A percentile compares a stretch with the other conserved stretches of the same genome.
These are phyloP conservation scores for Kodamaea ohmeri DNA, from an alignment of 1,139 yeast species.

Conservation along the genomic window DNA sequence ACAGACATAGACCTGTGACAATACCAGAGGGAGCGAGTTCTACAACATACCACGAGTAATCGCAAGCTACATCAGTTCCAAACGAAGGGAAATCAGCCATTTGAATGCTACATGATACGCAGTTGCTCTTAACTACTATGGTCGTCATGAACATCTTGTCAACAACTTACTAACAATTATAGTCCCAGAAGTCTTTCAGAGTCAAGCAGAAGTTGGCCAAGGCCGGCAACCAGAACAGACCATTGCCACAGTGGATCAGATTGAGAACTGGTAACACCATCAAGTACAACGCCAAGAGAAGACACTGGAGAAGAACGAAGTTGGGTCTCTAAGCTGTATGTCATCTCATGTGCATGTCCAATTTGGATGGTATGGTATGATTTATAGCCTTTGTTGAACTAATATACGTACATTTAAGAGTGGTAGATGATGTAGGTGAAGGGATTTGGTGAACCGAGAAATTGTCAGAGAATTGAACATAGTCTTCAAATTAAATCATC, in stretches of 20 bases:
- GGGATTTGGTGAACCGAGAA: background rate
- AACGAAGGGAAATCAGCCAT: too few species aligned
- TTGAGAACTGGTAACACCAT: slow-evolving; percentile 97
- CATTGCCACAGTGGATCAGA: slow-evolving; percentile 99
- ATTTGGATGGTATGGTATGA: slow-evolving; percentile 8
- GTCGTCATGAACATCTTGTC: too few species aligned
- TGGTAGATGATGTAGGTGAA: slow-evolving; percentile 1
- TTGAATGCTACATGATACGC: too few species aligned
- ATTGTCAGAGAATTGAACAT: too few species aligned
- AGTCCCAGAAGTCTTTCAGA: slow-evolving; percentile 97
- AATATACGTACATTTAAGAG: slow-evolving; percentile 9
- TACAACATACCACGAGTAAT: too few species aligned
- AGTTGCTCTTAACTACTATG: too few species aligned
- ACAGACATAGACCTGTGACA: background rate
- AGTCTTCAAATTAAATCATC: too few species aligned
- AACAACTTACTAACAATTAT: slow-evolving; percentile 29
- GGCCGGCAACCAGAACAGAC: slow-evolving; percentile 99
- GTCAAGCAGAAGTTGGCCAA: slow-evolving; percentile 99
- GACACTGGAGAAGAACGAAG: slow-evolving; percentile 99
- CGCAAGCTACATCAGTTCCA: too few species aligned
- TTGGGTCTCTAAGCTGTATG: slow-evolving; percentile 74
- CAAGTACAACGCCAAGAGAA: slow-evolving; percentile 99
- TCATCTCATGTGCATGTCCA: slow-evolving; percentile 8
- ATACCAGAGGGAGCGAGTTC: background rate
- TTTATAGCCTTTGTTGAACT: slow-evolving; percentile 8